Evolutionary conservation across 2,329 filamentous ascomycete genomes (phyloP), one percentile per base, ranked within the genome.

Genomic region (Fusarium xyrophilum): DNA sequence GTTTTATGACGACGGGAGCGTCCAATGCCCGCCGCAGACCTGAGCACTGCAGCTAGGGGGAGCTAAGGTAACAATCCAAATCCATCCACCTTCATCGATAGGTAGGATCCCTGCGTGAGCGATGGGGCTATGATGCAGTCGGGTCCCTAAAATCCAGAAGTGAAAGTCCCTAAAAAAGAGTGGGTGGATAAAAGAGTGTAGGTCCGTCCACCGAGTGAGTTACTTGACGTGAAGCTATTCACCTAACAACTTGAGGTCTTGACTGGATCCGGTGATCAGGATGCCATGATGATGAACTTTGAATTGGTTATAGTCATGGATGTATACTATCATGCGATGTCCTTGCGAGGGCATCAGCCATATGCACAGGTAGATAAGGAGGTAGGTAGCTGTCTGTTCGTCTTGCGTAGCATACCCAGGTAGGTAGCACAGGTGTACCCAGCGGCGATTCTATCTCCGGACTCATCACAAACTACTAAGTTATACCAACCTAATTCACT

Each of bases 121-220:
- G 57, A 73, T 67, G 72, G 72, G 72, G 72, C 70, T 70, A 74
- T 74, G 72, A 74, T 74, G 72, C 72, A 74, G 70, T 60, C 25
- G 35, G 57, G 25, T 50, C 43, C 43, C 57, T 58, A 48, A 58
- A 47, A 35, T 28, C 39, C 56, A 55, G 32, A 58, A 23, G 56
- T 32, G 17, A 54, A 65, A 43, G 62, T 60, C 57, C 66, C 67
- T 63, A 58, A 52, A 63, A 42, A 51, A 56, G 58, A 63, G 53
- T 67, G 67, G 42, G 66, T 69, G 66, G 55, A 56, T 60, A 59
- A 67, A 56, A 50, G 47, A 53, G 43, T 62, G 44, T 42, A 63
- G 57, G 57, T 38, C 56, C 28, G 58, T 60, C 33, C 55, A 57
- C 65, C 57, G 48, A 55, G 62, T 57, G 43, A 55, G 62, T 50